These are phyloP conservation scores for Kwoniella heveanensis DNA, from an alignment of 768 basidiomycete genomes.

Conservation along the genomic window DNA sequence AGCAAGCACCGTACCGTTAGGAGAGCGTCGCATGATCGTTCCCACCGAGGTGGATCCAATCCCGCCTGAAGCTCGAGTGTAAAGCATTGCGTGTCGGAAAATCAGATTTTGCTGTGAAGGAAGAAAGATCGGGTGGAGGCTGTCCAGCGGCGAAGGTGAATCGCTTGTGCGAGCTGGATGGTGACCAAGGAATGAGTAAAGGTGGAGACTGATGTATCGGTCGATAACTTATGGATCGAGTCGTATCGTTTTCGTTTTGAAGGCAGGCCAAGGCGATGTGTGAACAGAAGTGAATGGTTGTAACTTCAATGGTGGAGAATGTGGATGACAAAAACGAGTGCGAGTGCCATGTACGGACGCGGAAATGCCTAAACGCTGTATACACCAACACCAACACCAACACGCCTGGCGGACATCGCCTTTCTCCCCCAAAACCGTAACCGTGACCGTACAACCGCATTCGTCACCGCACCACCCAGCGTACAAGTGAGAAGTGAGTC, in stretches of 20 bases:
- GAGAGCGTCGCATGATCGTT: constrained; percentile 7
- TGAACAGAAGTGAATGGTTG: too few relatives aligned
- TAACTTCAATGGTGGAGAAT: too few relatives aligned
- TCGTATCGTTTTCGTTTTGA: too few relatives aligned
- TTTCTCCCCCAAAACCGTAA: neutral
- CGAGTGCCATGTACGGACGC: neutral
- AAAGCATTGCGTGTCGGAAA: neutral
- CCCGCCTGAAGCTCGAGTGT: constrained; percentile 14
- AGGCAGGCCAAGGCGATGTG: too few relatives aligned
- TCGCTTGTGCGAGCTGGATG: too few relatives aligned
- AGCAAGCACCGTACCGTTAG: constrained; percentile 5
- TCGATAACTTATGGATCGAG: too few relatives aligned
- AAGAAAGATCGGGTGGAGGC: neutral
- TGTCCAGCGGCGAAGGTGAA: neutral
- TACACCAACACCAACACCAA: too few relatives aligned
- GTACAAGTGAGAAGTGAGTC: too few relatives aligned
- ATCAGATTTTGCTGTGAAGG: neutral
- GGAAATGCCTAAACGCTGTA: neutral
- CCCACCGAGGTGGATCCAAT: constrained; percentile 18
- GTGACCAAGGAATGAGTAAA: neutral
- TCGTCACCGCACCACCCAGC: neutral
- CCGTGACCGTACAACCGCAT: constrained; percentile 4
- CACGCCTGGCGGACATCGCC: too few relatives aligned
- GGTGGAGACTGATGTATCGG: neutral
- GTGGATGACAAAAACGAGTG: neutral